These are phyloP conservation scores for Salix caprea DNA, from an alignment of 345 rosid genomes.

Conservation along the genomic window DNA sequence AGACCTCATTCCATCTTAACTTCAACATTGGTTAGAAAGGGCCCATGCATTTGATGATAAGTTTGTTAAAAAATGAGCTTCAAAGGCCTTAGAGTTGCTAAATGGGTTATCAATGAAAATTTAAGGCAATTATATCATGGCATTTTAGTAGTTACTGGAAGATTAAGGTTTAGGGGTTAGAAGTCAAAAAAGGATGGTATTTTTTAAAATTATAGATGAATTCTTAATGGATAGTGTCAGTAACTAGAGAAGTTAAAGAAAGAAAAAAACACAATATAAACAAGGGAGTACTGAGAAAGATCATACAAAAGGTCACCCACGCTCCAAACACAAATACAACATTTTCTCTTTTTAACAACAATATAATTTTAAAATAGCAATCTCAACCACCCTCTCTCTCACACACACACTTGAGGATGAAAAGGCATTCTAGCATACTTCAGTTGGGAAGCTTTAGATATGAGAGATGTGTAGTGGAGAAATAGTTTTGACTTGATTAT, in stretches of 20 bases:
- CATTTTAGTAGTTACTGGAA: background rate
- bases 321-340: no score
- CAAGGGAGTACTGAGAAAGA: no score
- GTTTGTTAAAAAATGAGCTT: background rate
- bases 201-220: background rate
- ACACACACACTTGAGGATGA: no score
- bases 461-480: no score
- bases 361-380: no score
- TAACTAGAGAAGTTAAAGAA: background rate
- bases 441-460: no score
- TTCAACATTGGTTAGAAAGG: background rate
- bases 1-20: background rate
- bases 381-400: no score
- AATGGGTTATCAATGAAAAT: background rate
- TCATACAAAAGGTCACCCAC: no score
- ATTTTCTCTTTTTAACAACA: no score
- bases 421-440: no score
- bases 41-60: background rate
- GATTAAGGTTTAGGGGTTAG: background rate
- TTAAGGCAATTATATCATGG: background rate
- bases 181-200: background rate
- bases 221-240: background rate
- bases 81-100: background rate
- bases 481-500: no score
- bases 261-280: background rate